Evolutionary conservation across 176 grass and related monocot genomes (phyloP).

Genomic region (Pharus latifolius): DNA sequence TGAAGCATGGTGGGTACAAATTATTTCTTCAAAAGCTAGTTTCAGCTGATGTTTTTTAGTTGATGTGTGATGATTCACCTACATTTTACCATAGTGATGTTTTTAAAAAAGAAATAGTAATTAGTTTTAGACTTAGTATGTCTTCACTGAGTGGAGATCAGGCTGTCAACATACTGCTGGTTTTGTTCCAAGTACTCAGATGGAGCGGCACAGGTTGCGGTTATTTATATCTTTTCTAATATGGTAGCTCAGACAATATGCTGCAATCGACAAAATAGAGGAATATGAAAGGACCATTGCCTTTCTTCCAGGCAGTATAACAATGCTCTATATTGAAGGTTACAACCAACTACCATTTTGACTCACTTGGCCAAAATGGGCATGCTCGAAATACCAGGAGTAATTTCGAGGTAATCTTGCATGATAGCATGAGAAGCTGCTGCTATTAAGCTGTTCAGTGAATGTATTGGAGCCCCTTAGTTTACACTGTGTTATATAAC

Average conservation of each 20-base stretch:
- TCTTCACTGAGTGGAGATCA: conserved; percentile 1
- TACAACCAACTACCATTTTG: conserved; percentile 15
- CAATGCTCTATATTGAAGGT: conserved; percentile 13
- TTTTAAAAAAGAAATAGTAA: background rate
- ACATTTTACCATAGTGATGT: background rate
- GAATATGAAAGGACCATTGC: background rate
- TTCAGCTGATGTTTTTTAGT: background rate
- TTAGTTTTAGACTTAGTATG: background rate
- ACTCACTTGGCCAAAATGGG: conserved; percentile 9
- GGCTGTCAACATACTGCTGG: background rate
- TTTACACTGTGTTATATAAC: background rate
- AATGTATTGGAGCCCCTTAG: background rate
- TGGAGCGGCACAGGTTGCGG: background rate
- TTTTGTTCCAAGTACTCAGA: background rate
- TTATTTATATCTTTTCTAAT: conserved; percentile 18
- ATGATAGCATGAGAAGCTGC: background rate
- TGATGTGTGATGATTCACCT: background rate
- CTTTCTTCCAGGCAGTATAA: conserved; percentile 33
- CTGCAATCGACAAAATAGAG: background rate
- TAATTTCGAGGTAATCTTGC: background rate
- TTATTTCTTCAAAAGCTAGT: background rate
- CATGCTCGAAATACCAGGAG: background rate
- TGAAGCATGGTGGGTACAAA: conserved; percentile 10
- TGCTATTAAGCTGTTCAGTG: conserved; percentile 1
- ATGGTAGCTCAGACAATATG: conserved; percentile 1